These are phyloP conservation scores for Arachis monticola DNA, from an alignment of 331 rosid genomes.

Conservation along the genomic window DNA sequence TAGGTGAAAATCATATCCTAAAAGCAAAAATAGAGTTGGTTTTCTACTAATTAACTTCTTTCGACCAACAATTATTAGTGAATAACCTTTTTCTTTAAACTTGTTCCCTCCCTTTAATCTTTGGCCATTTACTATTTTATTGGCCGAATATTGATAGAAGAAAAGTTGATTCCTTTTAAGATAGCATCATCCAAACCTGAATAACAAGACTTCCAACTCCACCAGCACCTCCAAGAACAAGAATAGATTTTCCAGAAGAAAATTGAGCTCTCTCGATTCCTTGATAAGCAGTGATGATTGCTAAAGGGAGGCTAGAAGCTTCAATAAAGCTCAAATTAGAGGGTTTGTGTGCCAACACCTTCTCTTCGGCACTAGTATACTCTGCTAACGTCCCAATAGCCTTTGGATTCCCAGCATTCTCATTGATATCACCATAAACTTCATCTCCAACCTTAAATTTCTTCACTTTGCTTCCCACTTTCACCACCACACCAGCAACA, in stretches of 20 bases:
- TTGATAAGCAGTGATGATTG: constrained; percentile 53
- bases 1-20: no score
- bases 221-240: constrained; percentile 71
- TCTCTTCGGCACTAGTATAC: constrained; percentile 59
- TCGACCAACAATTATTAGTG: no score
- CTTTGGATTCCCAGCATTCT: constrained; percentile 31
- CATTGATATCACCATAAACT: constrained; percentile 56
- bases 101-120: no score
- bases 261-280: constrained; percentile 46
- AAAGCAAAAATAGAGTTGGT: no score
- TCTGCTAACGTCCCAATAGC: constrained; percentile 52
- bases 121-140: no score
- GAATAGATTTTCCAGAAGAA: constrained; percentile 59
- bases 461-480: constrained; percentile 56
- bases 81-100: no score
- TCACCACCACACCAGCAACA: constrained; percentile 64
- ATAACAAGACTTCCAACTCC: constrained; percentile 64
- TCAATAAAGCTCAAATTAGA: constrained; percentile 55
- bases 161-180: no score
- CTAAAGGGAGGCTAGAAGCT: constrained; percentile 67
- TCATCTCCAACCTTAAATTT: constrained; percentile 64
- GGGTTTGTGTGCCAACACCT: constrained; percentile 53
- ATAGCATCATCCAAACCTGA: constrained; percentile 34
- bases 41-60: no score
- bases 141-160: no score